Evolutionary conservation across 2,329 filamentous ascomycete genomes (phyloP).

Genomic region (Harringtonia aguacate): DNA sequence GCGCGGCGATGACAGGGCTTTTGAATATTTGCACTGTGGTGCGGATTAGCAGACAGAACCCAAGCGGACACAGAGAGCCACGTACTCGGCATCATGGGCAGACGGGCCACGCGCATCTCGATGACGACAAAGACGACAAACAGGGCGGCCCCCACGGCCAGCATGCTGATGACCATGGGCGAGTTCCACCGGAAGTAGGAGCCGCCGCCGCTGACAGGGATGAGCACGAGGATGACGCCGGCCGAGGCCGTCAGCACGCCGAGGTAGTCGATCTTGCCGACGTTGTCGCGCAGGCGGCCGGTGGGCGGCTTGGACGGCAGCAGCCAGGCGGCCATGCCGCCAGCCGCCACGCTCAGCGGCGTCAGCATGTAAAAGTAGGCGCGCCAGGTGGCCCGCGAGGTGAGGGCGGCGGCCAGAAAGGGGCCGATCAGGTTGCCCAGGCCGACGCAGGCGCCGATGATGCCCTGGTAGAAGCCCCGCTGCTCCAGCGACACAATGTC

Average conservation of each 20-base stretch:
- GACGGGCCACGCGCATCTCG: conserved; percentile 8
- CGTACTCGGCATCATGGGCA: conserved; percentile 12
- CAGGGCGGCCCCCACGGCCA: conserved; percentile 18
- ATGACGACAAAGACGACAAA: conserved; percentile 8
- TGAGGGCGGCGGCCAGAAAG: conserved; percentile 30
- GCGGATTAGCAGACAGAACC: not conserved
- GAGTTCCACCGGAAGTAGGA: conserved; percentile 45
- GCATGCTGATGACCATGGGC: conserved; percentile 48
- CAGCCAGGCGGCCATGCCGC: conserved; percentile 32
- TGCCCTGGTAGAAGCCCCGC: conserved; percentile 43
- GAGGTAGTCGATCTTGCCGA: conserved; percentile 47
- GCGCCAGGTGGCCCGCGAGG: conserved; percentile 27
- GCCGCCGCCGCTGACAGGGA: conserved; percentile 49
- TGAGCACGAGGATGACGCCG: conserved; percentile 48
- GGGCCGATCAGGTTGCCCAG: conserved; percentile 31
- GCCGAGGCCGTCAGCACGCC: conserved; percentile 43
- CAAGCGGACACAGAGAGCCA: not conserved
- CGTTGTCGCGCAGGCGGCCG: conserved; percentile 31
- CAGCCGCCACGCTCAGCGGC: conserved; percentile 35
- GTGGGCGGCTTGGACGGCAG: conserved; percentile 32
- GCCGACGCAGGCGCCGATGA: conserved; percentile 27
- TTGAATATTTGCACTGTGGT: conserved; percentile 9
- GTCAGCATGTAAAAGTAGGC: conserved; percentile 36
- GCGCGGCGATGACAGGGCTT: conserved; percentile 3
- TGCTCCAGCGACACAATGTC: conserved; percentile 49